phyloP scores from a whole-genome alignment of 768 basidiomycete genomes.

The Suillus clintonianus region DNA sequence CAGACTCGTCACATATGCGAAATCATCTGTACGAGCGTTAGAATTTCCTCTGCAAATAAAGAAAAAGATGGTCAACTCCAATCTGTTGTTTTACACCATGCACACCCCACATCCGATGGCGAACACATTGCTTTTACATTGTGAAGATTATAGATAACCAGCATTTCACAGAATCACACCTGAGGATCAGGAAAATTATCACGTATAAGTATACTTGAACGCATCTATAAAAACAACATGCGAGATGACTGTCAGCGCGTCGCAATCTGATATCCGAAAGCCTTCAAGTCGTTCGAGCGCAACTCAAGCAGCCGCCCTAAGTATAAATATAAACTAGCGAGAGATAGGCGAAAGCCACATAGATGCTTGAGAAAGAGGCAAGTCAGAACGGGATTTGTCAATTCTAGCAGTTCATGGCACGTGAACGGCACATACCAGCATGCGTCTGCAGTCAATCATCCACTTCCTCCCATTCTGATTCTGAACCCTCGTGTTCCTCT shows the following conservation, averaged over 20 bases:
- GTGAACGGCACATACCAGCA: neutral
- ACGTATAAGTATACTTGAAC: slow-evolving; percentile 1
- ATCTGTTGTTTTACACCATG: neutral
- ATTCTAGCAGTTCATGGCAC: neutral
- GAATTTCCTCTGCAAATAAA: neutral
- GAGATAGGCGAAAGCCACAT: neutral
- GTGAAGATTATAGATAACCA: neutral
- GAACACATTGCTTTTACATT: neutral
- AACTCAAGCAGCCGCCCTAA: neutral
- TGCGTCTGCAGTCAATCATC: neutral
- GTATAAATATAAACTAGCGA: neutral
- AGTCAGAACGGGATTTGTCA: neutral
- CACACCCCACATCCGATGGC: neutral
- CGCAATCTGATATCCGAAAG: neutral
- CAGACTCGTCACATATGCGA: neutral
- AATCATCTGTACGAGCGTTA: neutral
- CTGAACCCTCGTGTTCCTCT: slow-evolving; percentile 11
- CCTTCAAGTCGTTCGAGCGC: neutral
- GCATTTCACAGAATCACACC: neutral
- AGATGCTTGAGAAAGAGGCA: neutral
- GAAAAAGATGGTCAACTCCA: neutral
- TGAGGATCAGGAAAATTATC: neutral
- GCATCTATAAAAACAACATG: neutral
- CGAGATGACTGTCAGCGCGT: neutral
- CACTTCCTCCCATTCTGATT: slow-evolving; percentile 8